Evolutionary conservation across 2,329 filamentous ascomycete genomes (phyloP).

Genomic region (Hymenoscyphus fraxineus): DNA sequence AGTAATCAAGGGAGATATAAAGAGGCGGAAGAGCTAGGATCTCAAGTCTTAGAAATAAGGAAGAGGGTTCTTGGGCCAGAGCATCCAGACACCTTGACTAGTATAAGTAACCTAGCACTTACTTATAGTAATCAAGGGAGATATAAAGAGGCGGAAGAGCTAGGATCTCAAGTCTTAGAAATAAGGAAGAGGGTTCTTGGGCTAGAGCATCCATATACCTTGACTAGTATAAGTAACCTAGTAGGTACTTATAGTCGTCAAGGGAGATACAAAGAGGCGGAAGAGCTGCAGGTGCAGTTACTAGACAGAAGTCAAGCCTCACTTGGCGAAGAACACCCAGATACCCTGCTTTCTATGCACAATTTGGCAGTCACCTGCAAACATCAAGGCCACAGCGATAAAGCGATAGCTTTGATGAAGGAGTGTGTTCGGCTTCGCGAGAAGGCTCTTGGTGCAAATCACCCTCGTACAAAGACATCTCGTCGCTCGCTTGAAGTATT

Average conservation of each 20-base stretch:
- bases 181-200: not conserved
- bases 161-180: not conserved
- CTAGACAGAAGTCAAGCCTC: not conserved
- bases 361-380: not conserved
- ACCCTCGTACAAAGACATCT: not conserved
- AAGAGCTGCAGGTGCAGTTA: not conserved
- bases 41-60: too few species aligned
- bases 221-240: not conserved
- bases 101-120: not conserved
- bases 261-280: not conserved
- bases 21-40: too few species aligned
- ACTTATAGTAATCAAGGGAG: not conserved
- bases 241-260: not conserved
- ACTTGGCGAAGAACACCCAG: conserved; percentile 1
- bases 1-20: too few species aligned
- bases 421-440: not conserved
- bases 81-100: too few species aligned
- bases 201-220: not conserved
- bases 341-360: not conserved
- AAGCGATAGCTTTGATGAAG: not conserved
- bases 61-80: too few species aligned
- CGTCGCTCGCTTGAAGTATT: not conserved
- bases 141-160: not conserved
- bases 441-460: not conserved
- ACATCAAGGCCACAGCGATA: not conserved